Percentiles rank a stretch among this genome's conserved stretches.
These are phyloP conservation scores for Cladosporium sp. DNA, from an alignment of 2,329 filamentous ascomycete genomes.

Conservation along the genomic window DNA sequence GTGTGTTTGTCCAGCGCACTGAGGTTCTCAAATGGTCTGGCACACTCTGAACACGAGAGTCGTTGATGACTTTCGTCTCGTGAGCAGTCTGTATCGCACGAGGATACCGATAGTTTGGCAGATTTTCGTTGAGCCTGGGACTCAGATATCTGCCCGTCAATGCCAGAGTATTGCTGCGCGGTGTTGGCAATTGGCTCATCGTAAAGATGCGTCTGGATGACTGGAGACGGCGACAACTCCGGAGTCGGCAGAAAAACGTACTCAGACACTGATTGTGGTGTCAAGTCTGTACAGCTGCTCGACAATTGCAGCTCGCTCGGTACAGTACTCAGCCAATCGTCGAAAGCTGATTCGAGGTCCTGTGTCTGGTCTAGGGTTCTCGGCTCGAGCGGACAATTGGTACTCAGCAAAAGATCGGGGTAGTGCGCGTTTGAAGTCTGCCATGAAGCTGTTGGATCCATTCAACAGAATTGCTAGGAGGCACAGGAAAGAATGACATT, in stretches of 20 bases:
- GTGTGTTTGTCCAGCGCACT: constrained; percentile 2
- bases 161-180: neutral
- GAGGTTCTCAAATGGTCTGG: neutral
- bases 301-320: neutral
- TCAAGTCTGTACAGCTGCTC: neutral
- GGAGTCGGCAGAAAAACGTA: neutral
- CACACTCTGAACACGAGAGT: constrained; percentile 4
- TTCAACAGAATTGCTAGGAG: neutral
- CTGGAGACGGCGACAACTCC: neutral
- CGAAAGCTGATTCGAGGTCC: neutral
- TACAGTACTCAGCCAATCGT: neutral
- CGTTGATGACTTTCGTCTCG: neutral
- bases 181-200: neutral
- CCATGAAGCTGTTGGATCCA: neutral
- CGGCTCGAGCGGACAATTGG: neutral
- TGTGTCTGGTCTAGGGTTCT: neutral
- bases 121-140: neutral
- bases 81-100: neutral
- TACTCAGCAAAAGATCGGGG: neutral
- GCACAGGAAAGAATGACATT: neutral
- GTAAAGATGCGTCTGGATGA: neutral
- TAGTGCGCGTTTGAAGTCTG: neutral
- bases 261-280: neutral
- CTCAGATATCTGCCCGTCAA: neutral
- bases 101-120: neutral